A percentile compares a stretch with the other conserved stretches of the same genome.
These are phyloP conservation scores for Aristolochia fimbriata DNA, from an alignment of 164 flowering plant genomes.

Conservation along the genomic window DNA sequence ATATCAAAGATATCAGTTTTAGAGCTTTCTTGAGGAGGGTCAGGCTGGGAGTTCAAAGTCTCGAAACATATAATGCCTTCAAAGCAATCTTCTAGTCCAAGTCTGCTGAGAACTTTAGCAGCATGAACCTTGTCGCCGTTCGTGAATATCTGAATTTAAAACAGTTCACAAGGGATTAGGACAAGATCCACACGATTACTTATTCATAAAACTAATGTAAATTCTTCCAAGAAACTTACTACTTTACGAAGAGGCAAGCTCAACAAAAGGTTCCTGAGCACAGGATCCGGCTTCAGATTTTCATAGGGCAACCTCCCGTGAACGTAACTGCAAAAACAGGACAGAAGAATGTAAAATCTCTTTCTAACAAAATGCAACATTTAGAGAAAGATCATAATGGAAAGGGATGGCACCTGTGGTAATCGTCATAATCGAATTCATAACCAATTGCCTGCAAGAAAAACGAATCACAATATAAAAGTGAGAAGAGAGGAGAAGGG, in stretches of 20 bases:
- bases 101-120: slow-evolving; percentile 42
- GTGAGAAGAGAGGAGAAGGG: background rate
- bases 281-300: slow-evolving; percentile 61
- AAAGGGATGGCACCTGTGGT: slow-evolving; percentile 47
- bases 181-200: background rate
- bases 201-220: background rate
- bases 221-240: slow-evolving; percentile 34
- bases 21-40: slow-evolving; percentile 3
- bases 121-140: slow-evolving; percentile 75
- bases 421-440: slow-evolving; percentile 69
- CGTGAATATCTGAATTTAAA: slow-evolving; percentile 54
- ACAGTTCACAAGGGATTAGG: slow-evolving; percentile 5
- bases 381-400: background rate
- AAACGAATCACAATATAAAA: background rate
- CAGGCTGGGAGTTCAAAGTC: slow-evolving; percentile 44
- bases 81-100: slow-evolving; percentile 87
- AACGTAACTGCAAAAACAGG: slow-evolving; percentile 44
- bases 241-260: slow-evolving; percentile 71
- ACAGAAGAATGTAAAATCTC: background rate
- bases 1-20: slow-evolving; percentile 25
- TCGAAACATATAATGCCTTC: slow-evolving; percentile 80
- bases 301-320: slow-evolving; percentile 87
- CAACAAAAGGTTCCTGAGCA: slow-evolving; percentile 48
- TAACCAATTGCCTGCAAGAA: slow-evolving; percentile 71
- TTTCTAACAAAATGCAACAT: background rate